phyloP scores from a whole-genome alignment of 2,329 filamentous ascomycete genomes.

The Neonectria ditissima region DNA sequence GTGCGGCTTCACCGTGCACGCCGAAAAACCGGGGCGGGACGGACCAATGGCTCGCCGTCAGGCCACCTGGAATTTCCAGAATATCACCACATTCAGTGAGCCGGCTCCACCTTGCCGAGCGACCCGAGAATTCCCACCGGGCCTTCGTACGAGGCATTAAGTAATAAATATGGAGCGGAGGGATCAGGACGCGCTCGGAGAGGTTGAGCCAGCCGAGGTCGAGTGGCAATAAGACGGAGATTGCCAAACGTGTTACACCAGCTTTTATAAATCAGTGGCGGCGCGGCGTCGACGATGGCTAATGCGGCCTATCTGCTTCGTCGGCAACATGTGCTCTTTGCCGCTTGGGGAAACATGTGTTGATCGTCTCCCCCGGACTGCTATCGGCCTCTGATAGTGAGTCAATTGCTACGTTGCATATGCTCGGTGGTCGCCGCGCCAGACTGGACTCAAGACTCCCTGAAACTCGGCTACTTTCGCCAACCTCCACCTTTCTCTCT shows the following conservation, averaged over 20 bases:
- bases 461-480: not conserved
- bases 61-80: constrained; percentile 39
- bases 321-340: not conserved
- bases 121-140: constrained; percentile 28
- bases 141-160: constrained; percentile 38
- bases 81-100: constrained; percentile 33
- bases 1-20: constrained; percentile 8
- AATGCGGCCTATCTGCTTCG: not conserved
- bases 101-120: constrained; percentile 31
- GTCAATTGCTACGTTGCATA: not conserved
- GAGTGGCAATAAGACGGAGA: constrained; percentile 15
- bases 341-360: not conserved
- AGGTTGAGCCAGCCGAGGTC: not conserved
- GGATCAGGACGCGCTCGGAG: constrained; percentile 10
- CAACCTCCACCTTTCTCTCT: not conserved
- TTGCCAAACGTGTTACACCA: not conserved
- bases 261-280: not conserved
- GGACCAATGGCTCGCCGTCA: constrained; percentile 34
- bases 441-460: not conserved
- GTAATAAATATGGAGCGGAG: constrained; percentile 11
- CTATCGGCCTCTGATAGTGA: not conserved
- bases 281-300: not conserved
- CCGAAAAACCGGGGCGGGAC: constrained; percentile 6
- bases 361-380: not conserved
- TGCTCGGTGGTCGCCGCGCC: no score